Evolutionary conservation across 768 basidiomycete genomes (phyloP).

Genomic region (Lactarius pseudohatsudake): DNA sequence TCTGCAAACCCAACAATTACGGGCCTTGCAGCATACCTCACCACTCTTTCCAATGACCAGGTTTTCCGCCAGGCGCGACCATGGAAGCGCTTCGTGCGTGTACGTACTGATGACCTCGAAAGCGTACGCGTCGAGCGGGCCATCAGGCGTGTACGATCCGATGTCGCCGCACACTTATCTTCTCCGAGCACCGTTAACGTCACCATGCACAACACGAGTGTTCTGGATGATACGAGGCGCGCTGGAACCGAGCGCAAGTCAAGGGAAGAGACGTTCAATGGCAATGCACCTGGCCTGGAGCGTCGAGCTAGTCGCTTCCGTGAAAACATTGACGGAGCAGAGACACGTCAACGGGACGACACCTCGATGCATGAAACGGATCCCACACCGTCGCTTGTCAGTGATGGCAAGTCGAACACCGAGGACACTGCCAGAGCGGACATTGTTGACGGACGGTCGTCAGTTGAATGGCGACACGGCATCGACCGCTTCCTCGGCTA

Average conservation of each 20-base stretch:
- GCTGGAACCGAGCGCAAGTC: conserved; percentile 18
- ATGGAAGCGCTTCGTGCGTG: conserved; percentile 86
- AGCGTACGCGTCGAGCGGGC: conserved; percentile 84
- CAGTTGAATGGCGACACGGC: conserved; percentile 21
- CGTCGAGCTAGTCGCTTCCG: conserved; percentile 19
- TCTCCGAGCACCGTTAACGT: conserved; percentile 32
- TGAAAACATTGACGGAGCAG: conserved; percentile 35
- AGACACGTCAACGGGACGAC: conserved; percentile 17
- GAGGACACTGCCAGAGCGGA: conserved; percentile 5
- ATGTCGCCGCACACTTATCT: conserved; percentile 71
- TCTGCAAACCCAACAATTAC: conserved; percentile 43
- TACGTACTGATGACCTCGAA: conserved; percentile 85
- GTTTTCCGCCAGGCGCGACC: conserved; percentile 60
- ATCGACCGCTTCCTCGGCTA: conserved; percentile 29
- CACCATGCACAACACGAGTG: conserved; percentile 25
- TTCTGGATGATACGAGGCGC: conserved; percentile 14
- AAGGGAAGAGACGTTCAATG: conserved; percentile 1
- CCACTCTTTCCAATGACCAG: conserved; percentile 68
- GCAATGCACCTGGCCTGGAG: conserved; percentile 13
- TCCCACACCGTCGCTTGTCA: conserved; percentile 24
- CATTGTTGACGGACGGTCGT: neutral
- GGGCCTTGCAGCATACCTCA: conserved; percentile 76
- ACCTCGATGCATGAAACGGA: conserved; percentile 17
- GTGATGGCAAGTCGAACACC: conserved; percentile 20
- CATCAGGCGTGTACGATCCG: conserved; percentile 84